Evolutionary conservation across 192 early-diverging fungal genomes (phyloP).

Genomic region (Coemansia sp.): DNA sequence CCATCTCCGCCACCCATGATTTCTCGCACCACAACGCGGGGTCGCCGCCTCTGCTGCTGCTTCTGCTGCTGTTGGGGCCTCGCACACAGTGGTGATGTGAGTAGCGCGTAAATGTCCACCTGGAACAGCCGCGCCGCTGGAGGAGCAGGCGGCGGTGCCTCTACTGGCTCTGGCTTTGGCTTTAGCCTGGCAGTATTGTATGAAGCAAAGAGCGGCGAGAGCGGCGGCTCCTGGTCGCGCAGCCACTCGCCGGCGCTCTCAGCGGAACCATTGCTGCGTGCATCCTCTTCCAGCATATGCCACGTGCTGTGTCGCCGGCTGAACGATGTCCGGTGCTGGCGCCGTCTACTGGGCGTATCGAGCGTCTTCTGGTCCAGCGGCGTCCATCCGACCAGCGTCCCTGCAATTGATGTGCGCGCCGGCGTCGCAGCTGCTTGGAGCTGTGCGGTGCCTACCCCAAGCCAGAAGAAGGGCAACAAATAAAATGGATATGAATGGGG

Average conservation of each 20-base stretch:
- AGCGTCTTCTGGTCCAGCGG: conserved; percentile 3
- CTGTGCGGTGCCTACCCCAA: background rate
- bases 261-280: background rate
- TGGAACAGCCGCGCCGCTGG: conserved; percentile 16
- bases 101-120: conserved; percentile 36
- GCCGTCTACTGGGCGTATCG: background rate
- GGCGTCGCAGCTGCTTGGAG: conserved; percentile 6
- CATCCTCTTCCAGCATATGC: background rate
- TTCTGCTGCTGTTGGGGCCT: too few species aligned
- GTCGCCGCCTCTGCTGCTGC: conserved; percentile 5
- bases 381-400: conserved; percentile 18
- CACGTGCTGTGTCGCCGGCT: conserved; percentile 2
- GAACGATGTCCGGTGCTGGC: background rate
- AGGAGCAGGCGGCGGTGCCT: background rate
- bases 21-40: conserved; percentile 24
- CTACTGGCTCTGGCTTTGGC: background rate
- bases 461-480: too few species aligned
- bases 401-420: conserved; percentile 26
- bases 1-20: conserved; percentile 10
- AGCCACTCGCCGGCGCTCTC: conserved; percentile 36
- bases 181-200: conserved; percentile 14
- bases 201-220: conserved; percentile 39
- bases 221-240: conserved; percentile 38
- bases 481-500: too few species aligned
- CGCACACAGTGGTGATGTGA: conserved; percentile 19